Base-by-base conservation (phyloP, 176 grass and related monocot species). In the Pontederia paniculata region DNA sequence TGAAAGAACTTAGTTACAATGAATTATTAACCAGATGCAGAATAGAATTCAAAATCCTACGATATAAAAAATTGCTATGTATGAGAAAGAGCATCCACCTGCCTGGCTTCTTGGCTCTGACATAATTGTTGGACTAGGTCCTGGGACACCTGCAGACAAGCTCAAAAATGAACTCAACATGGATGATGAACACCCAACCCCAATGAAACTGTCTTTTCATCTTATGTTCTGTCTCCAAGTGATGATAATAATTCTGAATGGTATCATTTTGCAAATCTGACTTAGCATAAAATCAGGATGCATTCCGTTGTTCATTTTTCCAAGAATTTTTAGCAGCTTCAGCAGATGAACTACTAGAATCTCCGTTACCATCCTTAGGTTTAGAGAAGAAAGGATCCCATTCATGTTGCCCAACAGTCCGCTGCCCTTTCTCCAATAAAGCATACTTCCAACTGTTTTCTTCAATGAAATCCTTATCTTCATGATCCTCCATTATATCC, bases 371-470 rank as follows among this genome's bases (percentile, higher is more conserved):
- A 47, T 62, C 59, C 43, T 62, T 47, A 9, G 43, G 42, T 45
- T 62, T 45, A 8, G 59, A 62, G 42, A 62, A 62, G 59, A 62
- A 62, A 13, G 59, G 59, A 62, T 62, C 59, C 59, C 59, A 62
- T 45, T 62, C 59, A 45, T 62, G 59, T 47, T 15, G 28, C 9
- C 59, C 59, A 16, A 62, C 42, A 15, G 43, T 22, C 16, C 43
- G 31, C 59, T 62, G 43, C 17, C 43, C 59, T 62, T 45, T 41
- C 43, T 62, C 59, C 16, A 62, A 13, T 42, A 62, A 62, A 62
- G 10, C 17, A 62, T 62, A 62, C 42, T 62, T 62, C 59, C 59
- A 62, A 47, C 59, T 62, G 43, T 62, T 62, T 42, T 62, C 43
- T 42, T 62, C 59, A 0, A 62, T 21, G 10, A 62, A 62, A 12